These are phyloP conservation scores for Mycena belliarum DNA, from an alignment of 768 basidiomycete species.

Conservation along the genomic window DNA sequence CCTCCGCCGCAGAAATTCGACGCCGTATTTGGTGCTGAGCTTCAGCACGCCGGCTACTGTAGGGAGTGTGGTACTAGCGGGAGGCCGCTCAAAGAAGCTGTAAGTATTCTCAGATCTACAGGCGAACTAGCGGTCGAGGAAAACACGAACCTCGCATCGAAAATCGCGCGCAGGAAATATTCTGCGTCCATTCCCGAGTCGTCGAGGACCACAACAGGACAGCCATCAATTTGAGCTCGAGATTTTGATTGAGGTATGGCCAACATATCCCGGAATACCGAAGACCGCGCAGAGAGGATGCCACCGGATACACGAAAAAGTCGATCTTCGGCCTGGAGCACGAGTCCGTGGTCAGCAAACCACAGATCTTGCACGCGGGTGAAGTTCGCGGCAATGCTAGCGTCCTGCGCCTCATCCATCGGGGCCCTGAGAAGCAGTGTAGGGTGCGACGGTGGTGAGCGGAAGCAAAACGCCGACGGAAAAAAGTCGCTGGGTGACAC, in stretches of 20 bases:
- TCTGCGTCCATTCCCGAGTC: constrained; percentile 1
- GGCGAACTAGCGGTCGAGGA: neutral
- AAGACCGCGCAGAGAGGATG: constrained; percentile 2
- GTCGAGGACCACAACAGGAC: constrained; percentile 1
- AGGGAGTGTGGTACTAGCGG: neutral
- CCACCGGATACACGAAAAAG: constrained; percentile 6
- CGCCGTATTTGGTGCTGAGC: constrained; percentile 11
- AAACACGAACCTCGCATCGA: neutral
- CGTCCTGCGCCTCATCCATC: neutral
- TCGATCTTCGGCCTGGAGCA: neutral
- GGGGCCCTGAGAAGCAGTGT: too few species aligned
- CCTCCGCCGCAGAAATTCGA: constrained; percentile 5
- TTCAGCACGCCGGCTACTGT: constrained; percentile 3
- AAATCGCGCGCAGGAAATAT: constrained; percentile 4
- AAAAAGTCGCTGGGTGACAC: too few species aligned
- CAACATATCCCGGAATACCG: constrained; percentile 6
- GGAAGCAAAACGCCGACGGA: too few species aligned
- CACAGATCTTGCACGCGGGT: constrained; percentile 1
- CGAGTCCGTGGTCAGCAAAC: constrained; percentile 1
- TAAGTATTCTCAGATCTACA: neutral
- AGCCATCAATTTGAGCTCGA: constrained; percentile 1
- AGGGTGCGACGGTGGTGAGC: too few species aligned
- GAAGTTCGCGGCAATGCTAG: neutral
- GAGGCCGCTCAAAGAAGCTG: constrained; percentile 12
- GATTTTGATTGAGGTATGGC: constrained; percentile 2